Evolutionary conservation across 2,329 filamentous ascomycete species (phyloP).

Genomic region (Cladosporium oxysporum): DNA sequence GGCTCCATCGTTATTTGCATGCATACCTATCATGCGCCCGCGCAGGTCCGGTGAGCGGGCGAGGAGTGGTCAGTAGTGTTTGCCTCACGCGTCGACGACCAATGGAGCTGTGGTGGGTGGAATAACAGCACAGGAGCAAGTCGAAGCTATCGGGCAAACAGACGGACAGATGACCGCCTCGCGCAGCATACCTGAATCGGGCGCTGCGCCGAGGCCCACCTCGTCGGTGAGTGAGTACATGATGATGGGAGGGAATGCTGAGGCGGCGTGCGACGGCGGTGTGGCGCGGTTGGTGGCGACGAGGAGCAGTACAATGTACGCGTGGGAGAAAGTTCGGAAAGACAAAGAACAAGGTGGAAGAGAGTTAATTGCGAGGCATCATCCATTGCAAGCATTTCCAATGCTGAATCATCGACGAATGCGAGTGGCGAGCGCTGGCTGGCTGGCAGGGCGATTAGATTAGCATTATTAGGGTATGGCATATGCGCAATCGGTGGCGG

Average conservation of each 20-base stretch:
- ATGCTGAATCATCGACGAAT: constrained; percentile 12
- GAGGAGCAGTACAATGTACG: background rate
- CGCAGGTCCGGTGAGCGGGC: background rate
- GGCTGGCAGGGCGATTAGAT: background rate
- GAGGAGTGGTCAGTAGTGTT: background rate
- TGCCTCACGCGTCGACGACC: constrained; percentile 6
- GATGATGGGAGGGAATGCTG: background rate
- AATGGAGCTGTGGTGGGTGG: constrained; percentile 8
- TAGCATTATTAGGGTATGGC: background rate
- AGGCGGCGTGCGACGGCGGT: constrained; percentile 9
- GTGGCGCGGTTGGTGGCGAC: constrained; percentile 10
- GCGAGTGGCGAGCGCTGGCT: constrained; percentile 7
- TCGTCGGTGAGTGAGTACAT: background rate
- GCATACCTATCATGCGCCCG: constrained; percentile 1
- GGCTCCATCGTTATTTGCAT: background rate
- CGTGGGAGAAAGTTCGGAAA: background rate
- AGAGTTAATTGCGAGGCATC: background rate
- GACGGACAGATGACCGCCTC: background rate
- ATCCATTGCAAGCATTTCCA: background rate
- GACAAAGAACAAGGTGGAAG: background rate
- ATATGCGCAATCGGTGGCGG: background rate
- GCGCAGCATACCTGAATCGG: background rate
- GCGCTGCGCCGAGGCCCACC: constrained; percentile 10
- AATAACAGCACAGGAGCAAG: background rate
- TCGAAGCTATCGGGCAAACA: background rate